Evolutionary conservation across 108 stramenopile species (phyloP).

Genomic region (Pseudonitzschia pungens): DNA sequence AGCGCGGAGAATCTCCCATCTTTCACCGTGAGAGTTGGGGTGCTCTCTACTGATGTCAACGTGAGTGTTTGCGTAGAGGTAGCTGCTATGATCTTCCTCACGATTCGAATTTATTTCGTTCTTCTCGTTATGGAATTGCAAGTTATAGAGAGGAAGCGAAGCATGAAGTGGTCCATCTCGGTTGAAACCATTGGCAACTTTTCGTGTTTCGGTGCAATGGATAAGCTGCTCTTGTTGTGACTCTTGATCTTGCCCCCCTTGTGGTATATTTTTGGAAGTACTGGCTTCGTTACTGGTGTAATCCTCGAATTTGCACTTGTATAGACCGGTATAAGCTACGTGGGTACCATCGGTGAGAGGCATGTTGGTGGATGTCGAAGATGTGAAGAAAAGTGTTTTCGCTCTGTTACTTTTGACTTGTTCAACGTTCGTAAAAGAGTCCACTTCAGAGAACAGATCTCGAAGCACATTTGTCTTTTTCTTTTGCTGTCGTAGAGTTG

Average conservation of each 20-base stretch:
- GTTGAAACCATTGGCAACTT: conserved; percentile 7
- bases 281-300: not conserved
- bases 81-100: not conserved
- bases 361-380: not conserved
- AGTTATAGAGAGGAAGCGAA: not conserved
- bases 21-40: not conserved
- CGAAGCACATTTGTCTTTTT: too few species aligned
- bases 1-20: conserved; percentile 10
- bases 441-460: too few species aligned
- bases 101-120: not conserved
- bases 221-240: not conserved
- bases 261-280: not conserved
- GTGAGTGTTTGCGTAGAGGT: conserved; percentile 5
- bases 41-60: not conserved
- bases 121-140: conserved; percentile 8
- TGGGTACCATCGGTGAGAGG: not conserved
- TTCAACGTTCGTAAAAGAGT: too few species aligned
- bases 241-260: not conserved
- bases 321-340: conserved; percentile 3
- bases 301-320: not conserved
- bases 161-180: not conserved
- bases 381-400: conserved; percentile 2
- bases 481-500: too few species aligned
- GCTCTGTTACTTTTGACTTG: not conserved
- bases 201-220: not conserved